These are phyloP conservation scores for Peniophora sp. DNA, from an alignment of 1,284 basidiomycete species.

Conservation along the genomic window DNA sequence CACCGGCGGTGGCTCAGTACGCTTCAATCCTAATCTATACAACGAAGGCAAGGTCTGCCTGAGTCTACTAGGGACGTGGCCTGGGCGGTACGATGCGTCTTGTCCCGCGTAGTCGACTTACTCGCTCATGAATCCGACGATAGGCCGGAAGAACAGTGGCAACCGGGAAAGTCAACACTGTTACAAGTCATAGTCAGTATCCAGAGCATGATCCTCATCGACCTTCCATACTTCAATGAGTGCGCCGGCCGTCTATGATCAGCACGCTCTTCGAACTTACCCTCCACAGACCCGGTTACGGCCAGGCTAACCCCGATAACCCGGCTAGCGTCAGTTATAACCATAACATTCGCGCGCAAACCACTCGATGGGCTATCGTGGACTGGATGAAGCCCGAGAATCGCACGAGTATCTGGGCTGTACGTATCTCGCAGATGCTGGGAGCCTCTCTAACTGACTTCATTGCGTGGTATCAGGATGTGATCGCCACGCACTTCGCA, in stretches of 20 bases:
- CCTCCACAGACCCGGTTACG: conserved; percentile 39
- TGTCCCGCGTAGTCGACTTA: neutral
- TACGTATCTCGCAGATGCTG: conserved; percentile 15
- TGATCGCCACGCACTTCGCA: conserved; percentile 40
- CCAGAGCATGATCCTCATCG: conserved; percentile 50
- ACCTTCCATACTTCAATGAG: conserved; percentile 52
- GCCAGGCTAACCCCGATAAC: conserved; percentile 28
- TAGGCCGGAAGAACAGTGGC: conserved; percentile 48
- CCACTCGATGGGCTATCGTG: conserved; percentile 40
- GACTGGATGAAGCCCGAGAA: conserved; percentile 41
- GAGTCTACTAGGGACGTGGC: conserved; percentile 46
- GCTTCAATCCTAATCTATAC: conserved; percentile 52
- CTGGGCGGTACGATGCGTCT: conserved; percentile 28
- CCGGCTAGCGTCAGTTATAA: conserved; percentile 36
- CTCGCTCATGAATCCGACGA: conserved; percentile 1
- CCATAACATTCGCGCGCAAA: conserved; percentile 30
- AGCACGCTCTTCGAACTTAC: too few relatives aligned
- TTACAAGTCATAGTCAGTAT: conserved; percentile 49
- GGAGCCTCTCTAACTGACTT: neutral
- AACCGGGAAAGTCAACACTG: conserved; percentile 37
- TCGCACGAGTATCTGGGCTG: conserved; percentile 36
- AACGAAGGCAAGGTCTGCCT: conserved; percentile 42
- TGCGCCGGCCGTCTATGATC: conserved; percentile 21
- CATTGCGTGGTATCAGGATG: conserved; percentile 26
- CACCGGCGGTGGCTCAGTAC: conserved; percentile 40